A percentile compares a stretch with the other conserved stretches of the same genome.
These are phyloP conservation scores for Ramaria sp. DNA, from an alignment of 768 basidiomycete genomes.

Conservation along the genomic window DNA sequence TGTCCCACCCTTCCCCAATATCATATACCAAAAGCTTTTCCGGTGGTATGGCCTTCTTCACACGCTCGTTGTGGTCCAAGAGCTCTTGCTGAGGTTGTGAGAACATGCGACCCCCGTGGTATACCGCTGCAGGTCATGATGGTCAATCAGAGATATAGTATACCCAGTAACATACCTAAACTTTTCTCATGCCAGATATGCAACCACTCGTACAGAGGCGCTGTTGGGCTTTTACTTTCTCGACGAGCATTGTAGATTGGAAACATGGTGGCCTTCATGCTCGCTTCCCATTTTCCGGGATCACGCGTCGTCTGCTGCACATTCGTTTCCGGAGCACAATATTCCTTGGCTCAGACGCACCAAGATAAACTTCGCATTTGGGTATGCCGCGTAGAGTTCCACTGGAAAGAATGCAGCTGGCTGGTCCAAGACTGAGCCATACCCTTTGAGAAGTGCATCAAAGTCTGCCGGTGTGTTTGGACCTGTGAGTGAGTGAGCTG, in stretches of 20 bases:
- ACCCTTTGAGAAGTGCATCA: neutral
- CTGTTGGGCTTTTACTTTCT: neutral
- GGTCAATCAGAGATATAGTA: neutral
- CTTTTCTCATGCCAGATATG: neutral
- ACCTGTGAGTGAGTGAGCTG: neutral
- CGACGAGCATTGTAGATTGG: neutral
- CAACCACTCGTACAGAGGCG: neutral
- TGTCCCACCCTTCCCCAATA: conserved; percentile 1
- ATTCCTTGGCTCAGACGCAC: neutral
- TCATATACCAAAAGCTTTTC: neutral
- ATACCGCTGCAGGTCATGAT: neutral
- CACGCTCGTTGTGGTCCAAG: neutral
- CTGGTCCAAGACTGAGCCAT: neutral
- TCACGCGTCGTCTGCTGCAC: neutral
- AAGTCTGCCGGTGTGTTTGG: neutral
- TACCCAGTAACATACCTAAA: neutral
- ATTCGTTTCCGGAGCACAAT: neutral
- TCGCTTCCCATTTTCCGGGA: conserved; percentile 3
- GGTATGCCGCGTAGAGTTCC: conserved; percentile 1
- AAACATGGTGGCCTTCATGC: neutral
- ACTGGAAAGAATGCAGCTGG: conserved; percentile 1
- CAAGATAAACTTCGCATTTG: conserved; percentile 5
- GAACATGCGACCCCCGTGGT: neutral
- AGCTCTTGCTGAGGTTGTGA: neutral
- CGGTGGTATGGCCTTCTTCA: neutral